These are phyloP conservation scores for Orobanche coerulescens DNA, from an alignment of 257 asterid species.

Conservation along the genomic window DNA sequence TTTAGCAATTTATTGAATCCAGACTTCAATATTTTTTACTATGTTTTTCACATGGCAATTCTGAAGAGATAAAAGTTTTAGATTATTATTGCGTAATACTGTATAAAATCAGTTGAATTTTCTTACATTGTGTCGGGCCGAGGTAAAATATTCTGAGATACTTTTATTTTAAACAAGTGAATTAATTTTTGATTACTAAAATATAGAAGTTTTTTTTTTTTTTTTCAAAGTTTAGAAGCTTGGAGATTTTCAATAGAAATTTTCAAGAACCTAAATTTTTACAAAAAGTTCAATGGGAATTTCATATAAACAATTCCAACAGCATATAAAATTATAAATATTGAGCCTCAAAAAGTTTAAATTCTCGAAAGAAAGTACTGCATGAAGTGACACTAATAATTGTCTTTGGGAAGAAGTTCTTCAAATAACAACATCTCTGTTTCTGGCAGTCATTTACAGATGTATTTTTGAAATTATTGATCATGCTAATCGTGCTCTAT, in stretches of 20 bases:
- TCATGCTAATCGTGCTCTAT: slow-evolving; percentile 26
- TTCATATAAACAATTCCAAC: neutral
- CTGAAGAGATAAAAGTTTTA: neutral
- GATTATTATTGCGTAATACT: neutral
- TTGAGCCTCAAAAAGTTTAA: neutral
- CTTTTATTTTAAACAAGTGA: too few species aligned
- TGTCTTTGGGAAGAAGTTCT: neutral
- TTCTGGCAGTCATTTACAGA: neutral
- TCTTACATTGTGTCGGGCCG: neutral
- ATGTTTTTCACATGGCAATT: neutral
- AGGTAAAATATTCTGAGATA: neutral
- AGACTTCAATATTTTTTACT: neutral
- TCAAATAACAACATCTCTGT: neutral
- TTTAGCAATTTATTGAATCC: neutral
- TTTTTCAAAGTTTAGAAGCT: neutral
- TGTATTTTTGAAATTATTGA: slow-evolving; percentile 19
- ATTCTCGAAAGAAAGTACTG: neutral
- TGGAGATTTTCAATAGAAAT: neutral
- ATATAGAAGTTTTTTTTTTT: neutral
- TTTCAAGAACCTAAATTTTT: neutral
- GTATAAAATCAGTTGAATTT: neutral
- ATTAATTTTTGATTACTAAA: slow-evolving; percentile 3
- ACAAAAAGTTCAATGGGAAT: too few species aligned
- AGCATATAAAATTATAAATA: neutral
- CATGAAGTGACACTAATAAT: neutral